Conservation (phyloP, 192 early-diverging fungal genomes). For the Backusella macrospora region DNA sequence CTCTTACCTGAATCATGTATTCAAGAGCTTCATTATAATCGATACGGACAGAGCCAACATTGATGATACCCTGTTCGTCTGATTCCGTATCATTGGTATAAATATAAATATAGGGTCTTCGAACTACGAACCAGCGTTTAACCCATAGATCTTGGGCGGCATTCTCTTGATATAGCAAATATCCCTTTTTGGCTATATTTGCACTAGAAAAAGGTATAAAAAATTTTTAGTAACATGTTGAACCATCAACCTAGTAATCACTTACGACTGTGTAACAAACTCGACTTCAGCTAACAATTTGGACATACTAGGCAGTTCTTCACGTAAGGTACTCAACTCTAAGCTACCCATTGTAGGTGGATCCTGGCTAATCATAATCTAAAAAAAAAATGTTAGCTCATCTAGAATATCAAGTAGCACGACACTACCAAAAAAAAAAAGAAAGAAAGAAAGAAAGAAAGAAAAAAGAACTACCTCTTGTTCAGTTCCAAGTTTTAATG, state of each 20-base stretch:
- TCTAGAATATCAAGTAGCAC: background rate
- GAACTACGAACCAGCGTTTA: constrained; percentile 78
- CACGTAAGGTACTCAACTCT: constrained; percentile 17
- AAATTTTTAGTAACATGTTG: background rate
- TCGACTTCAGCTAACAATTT: constrained; percentile 50
- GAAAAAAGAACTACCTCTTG: constrained; percentile 41
- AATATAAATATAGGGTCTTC: constrained; percentile 81
- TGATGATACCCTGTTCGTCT: constrained; percentile 74
- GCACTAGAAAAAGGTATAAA: constrained; percentile 40
- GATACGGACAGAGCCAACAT: constrained; percentile 67
- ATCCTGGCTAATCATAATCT: constrained; percentile 53
- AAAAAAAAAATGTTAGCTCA: background rate
- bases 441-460: no score
- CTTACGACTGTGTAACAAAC: constrained; percentile 46
- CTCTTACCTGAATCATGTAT: constrained; percentile 59
- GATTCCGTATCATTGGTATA: constrained; percentile 64
- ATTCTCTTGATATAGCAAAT: constrained; percentile 55
- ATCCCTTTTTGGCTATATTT: constrained; percentile 58
- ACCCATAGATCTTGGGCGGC: constrained; percentile 67
- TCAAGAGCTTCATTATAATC: constrained; percentile 63
- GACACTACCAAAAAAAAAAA: background rate
- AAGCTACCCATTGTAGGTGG: constrained; percentile 38
- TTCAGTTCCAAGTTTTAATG: constrained; percentile 33
- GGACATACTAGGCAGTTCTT: constrained; percentile 19
- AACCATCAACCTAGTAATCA: background rate